Evolutionary conservation across 2,329 filamentous ascomycete genomes (phyloP), one percentile per base, ranked within the genome.

Genomic region (Neonectria hederae): DNA sequence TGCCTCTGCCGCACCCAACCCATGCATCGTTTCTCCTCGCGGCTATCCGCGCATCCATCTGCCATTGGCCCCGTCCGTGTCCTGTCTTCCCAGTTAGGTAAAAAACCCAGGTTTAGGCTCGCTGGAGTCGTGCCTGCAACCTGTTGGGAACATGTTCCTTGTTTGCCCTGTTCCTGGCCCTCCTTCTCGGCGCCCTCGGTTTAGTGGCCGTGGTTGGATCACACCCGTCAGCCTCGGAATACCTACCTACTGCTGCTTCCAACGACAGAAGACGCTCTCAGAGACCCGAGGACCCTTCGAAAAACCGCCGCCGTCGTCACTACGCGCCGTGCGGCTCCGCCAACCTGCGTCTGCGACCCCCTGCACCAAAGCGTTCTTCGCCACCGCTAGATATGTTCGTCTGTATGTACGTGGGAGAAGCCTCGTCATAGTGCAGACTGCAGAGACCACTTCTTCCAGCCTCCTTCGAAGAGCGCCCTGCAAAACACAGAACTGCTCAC

Each of bases 201-300:
- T 53, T 63, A 59, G 60, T 67, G 66, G 62, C 55, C 56, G 43
- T 53, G 51, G 40, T 54, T 57, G 69, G 56, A 52, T 17, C 61
- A 52, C 63, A 35, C 13, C 32, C 65, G 67, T 72, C 69, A 72
- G 69, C 69, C 69, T 72, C 69, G 57, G 59, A 62, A 69, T 57
- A 64, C 40, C n/a, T 40, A 14, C 30, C 26, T 32, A 9, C 30
- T 35, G 17, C 21, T 42, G 46, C n/a, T 59, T 48, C 64, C 30
- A 57, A 61, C 38, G 53, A 57, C 62, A n/a, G 19, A 13, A 35
- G 21, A 17, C 4, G n/a, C 19, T 11, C 24, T 7, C 24, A 8
- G 8, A 6, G 28, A 38, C 9, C 49, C 19, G 14, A 26, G 26
- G 26, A 19, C 46, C 24, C 54, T 42, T 42, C 11, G 59, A 51